Evolutionary conservation across 2,329 filamentous ascomycete species (phyloP).

Genomic region (Leptographium lundbergii): DNA sequence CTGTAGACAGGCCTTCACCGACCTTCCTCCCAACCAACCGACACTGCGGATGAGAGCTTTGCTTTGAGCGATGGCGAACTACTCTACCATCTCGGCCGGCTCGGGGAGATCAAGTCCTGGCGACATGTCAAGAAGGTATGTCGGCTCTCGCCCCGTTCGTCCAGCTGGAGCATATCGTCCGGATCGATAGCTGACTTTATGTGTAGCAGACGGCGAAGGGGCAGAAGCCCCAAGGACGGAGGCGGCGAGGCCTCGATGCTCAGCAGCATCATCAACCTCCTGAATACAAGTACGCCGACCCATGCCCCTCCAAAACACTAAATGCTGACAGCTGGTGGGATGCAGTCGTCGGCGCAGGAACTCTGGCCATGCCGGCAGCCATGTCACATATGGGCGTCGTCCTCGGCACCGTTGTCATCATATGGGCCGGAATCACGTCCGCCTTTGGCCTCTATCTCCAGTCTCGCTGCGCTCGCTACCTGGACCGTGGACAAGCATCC

Average conservation of each 20-base stretch:
- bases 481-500: conserved; percentile 76
- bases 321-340: background rate
- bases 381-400: conserved; percentile 92
- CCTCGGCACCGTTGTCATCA: conserved; percentile 68
- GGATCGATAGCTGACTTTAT: background rate
- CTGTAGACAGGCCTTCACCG: background rate
- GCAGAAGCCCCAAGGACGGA: conserved; percentile 55
- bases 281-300: conserved; percentile 71
- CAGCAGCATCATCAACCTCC: conserved; percentile 86
- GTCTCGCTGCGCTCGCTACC: conserved; percentile 80
- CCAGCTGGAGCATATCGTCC: no score
- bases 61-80: conserved; percentile 33
- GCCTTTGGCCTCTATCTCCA: conserved; percentile 94
- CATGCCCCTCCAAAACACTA: background rate
- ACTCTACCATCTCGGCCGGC: conserved; percentile 39
- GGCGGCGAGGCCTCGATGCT: conserved; percentile 74
- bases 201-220: conserved; percentile 36
- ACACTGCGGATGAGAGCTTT: background rate
- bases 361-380: conserved; percentile 88
- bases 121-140: conserved; percentile 39
- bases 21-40: no score
- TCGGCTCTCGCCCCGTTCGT: background rate
- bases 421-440: conserved; percentile 83
- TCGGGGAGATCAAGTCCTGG: conserved; percentile 24
- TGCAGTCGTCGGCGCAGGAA: conserved; percentile 80